A percentile compares a stretch with the other conserved stretches of the same genome.
Conservation (phyloP, 345 rosid species). For the Anacardium occidentale region DNA sequence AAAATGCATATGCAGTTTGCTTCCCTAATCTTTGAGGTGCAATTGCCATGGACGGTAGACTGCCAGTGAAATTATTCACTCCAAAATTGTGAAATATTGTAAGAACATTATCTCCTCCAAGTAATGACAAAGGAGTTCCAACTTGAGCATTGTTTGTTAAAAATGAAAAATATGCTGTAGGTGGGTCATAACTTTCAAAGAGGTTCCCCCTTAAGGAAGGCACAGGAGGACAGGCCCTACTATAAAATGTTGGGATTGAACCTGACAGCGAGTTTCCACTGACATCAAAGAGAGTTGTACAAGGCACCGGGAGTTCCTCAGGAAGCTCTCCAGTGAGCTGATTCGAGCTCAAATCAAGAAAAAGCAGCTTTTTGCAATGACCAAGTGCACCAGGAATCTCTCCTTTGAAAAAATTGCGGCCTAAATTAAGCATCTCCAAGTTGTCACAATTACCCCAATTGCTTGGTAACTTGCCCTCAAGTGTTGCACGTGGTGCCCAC, state of each 20-base stretch:
- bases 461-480: constrained; percentile 59
- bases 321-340: constrained; percentile 56
- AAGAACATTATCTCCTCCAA: constrained; percentile 41
- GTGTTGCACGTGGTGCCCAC: constrained; percentile 84
- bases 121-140: constrained; percentile 28
- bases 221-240: constrained; percentile 44
- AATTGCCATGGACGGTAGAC: constrained; percentile 48
- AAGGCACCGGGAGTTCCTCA: constrained; percentile 61
- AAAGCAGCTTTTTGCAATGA: constrained; percentile 60
- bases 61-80: constrained; percentile 71
- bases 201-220: constrained; percentile 34
- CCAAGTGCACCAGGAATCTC: constrained; percentile 49
- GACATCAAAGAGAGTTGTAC: constrained; percentile 79
- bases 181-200: constrained; percentile 30
- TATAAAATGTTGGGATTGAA: constrained; percentile 57
- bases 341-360: constrained; percentile 74
- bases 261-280: constrained; percentile 68
- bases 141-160: constrained; percentile 45
- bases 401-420: constrained; percentile 66
- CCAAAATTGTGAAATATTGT: constrained; percentile 65
- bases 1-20: constrained; percentile 50
- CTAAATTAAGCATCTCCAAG: constrained; percentile 80
- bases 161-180: constrained; percentile 56
- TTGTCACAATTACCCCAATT: constrained; percentile 73
- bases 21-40: constrained; percentile 55